Evolutionary conservation across 139 green algal genomes (phyloP).

Genomic region (Asterochloris erici): DNA sequence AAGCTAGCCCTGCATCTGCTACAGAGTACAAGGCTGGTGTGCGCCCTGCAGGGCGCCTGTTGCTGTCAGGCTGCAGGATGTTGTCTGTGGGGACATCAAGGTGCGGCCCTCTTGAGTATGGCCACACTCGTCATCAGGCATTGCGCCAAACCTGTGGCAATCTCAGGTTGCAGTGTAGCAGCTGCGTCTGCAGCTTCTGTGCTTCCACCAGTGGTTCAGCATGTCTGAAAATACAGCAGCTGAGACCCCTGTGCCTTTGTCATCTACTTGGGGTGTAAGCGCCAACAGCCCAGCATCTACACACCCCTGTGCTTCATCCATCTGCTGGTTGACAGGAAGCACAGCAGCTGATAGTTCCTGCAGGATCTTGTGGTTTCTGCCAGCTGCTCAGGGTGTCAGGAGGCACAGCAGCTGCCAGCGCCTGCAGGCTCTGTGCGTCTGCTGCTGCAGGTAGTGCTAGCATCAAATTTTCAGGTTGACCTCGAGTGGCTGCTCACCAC

Average conservation of each 20-base stretch:
- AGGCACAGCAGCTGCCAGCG: no score
- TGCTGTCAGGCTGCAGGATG: constrained; percentile 1
- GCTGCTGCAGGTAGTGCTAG: constrained; percentile 26
- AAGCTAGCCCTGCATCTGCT: background rate
- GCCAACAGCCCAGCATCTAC: background rate
- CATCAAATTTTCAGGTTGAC: constrained; percentile 76
- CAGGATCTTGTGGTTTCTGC: background rate
- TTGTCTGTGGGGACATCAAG: constrained; percentile 9
- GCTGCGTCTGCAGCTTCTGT: no score
- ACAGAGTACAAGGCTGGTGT: background rate
- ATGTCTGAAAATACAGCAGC: no score
- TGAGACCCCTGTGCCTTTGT: no score
- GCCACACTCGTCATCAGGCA: no score
- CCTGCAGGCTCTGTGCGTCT: no score
- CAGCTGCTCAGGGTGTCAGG: background rate
- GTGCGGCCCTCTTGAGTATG: no score
- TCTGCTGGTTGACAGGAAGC: background rate
- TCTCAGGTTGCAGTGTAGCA: no score
- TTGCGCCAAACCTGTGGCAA: no score
- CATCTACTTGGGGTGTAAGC: no score
- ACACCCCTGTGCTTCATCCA: background rate
- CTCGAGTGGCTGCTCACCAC: constrained; percentile 57
- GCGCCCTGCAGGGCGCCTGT: background rate
- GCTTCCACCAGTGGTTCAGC: no score
- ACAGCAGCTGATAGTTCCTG: background rate